These are phyloP conservation scores for Anacardium occidentale DNA, from an alignment of 345 rosid species.

Conservation along the genomic window DNA sequence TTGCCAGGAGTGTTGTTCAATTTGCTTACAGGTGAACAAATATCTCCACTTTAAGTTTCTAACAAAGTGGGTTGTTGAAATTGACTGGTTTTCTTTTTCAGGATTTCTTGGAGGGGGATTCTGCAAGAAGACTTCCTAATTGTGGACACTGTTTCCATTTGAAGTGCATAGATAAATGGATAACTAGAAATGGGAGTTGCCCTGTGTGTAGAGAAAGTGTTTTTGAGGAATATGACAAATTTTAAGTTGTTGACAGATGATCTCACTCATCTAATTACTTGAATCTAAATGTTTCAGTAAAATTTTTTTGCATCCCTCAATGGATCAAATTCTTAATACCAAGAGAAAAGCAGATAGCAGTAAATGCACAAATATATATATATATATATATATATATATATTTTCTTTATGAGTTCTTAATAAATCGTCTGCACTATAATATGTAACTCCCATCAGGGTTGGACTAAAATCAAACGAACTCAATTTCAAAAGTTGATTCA, in stretches of 20 bases:
- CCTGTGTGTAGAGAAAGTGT: constrained; percentile 72
- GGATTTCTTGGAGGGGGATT: constrained; percentile 65
- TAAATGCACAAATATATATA: too few species aligned
- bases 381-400: too few species aligned
- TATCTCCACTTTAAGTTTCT: neutral
- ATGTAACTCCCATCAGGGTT: too few species aligned
- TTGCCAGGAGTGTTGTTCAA: constrained; percentile 43
- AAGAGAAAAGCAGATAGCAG: too few species aligned
- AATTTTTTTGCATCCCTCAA: too few species aligned
- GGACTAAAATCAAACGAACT: too few species aligned
- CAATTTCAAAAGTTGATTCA: too few species aligned
- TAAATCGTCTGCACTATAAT: too few species aligned
- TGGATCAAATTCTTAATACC: too few species aligned
- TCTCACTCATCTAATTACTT: neutral
- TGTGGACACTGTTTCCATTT: constrained; percentile 72
- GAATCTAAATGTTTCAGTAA: neutral
- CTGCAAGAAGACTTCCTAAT: constrained; percentile 49
- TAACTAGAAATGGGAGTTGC: constrained; percentile 53
- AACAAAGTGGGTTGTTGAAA: neutral
- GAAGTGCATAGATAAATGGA: constrained; percentile 72
- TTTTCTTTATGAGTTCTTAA: too few species aligned
- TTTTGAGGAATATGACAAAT: constrained; percentile 7
- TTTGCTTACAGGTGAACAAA: constrained; percentile 67
- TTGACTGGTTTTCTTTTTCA: constrained; percentile 22
- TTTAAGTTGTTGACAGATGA: neutral